A percentile compares a stretch with the other conserved stretches of the same genome.
These are phyloP conservation scores for Xanthoparmelia taractica DNA, from an alignment of 495 filamentous ascomycete genomes.

Conservation along the genomic window DNA sequence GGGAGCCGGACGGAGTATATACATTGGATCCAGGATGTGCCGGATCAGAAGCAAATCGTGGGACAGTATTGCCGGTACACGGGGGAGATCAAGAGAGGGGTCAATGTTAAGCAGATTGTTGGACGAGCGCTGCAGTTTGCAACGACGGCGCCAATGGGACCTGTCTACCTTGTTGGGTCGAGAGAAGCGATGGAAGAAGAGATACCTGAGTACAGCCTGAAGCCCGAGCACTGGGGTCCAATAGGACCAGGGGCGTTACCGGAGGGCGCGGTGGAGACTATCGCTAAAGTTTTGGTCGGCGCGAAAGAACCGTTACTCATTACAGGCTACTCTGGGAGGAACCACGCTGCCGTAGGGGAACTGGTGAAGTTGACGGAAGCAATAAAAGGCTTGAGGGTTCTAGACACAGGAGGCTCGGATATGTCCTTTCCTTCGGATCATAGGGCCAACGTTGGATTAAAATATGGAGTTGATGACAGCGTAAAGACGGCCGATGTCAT, in stretches of 20 bases:
- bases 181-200: slow-evolving; percentile 92
- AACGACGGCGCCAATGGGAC: slow-evolving; percentile 69
- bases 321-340: slow-evolving; percentile 76
- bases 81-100: slow-evolving; percentile 81
- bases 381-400: slow-evolving; percentile 70
- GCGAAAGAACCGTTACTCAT: slow-evolving; percentile 74
- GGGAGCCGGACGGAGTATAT: slow-evolving; percentile 91
- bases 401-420: slow-evolving; percentile 86
- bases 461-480: slow-evolving; percentile 66
- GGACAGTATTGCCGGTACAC: slow-evolving; percentile 91
- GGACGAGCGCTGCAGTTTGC: slow-evolving; percentile 86
- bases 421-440: slow-evolving; percentile 93
- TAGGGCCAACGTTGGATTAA: slow-evolving; percentile 61
- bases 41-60: slow-evolving; percentile 87
- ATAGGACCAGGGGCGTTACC: slow-evolving; percentile 71
- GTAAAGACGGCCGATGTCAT: slow-evolving; percentile 78
- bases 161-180: slow-evolving; percentile 77
- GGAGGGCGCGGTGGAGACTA: slow-evolving; percentile 52
- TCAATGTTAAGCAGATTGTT: slow-evolving; percentile 94
- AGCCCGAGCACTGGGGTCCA: slow-evolving; percentile 66
- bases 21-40: slow-evolving; percentile 96
- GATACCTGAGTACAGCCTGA: slow-evolving; percentile 67
- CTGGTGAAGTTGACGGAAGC: slow-evolving; percentile 71
- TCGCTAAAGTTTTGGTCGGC: slow-evolving; percentile 60
- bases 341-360: slow-evolving; percentile 58